Evolutionary conservation across 345 rosid species (phyloP).

Genomic region (Theobroma cacao): DNA sequence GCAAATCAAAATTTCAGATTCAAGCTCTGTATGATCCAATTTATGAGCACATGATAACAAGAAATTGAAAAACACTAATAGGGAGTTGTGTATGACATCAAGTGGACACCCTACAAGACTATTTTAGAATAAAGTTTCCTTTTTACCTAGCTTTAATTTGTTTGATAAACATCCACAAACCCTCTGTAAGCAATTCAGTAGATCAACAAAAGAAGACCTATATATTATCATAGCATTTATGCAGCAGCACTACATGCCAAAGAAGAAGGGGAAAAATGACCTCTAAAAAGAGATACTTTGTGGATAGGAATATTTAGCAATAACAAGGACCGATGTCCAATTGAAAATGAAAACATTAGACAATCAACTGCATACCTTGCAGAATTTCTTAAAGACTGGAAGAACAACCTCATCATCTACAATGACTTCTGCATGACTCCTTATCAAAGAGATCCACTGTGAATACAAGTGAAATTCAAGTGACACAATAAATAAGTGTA

Average conservation of each 20-base stretch:
- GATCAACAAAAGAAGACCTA: neutral
- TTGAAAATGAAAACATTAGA: conserved; percentile 3
- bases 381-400: conserved; percentile 63
- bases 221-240: neutral
- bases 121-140: neutral
- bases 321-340: neutral
- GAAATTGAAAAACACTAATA: neutral
- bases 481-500: neutral
- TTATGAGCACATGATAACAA: neutral
- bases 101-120: neutral
- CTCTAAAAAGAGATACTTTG: neutral
- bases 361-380: conserved; percentile 54
- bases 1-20: conserved; percentile 7
- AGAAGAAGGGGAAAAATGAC: neutral
- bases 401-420: conserved; percentile 67
- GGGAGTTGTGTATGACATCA: neutral
- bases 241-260: neutral
- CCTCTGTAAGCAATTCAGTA: neutral
- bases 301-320: neutral
- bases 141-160: neutral
- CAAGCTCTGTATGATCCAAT: neutral
- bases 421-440: conserved; percentile 74
- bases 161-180: neutral
- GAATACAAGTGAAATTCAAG: conserved; percentile 18
- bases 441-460: conserved; percentile 81